Conservation (phyloP, 2,329 filamentous ascomycete genomes). For the Geosmithia putterillii region DNA sequence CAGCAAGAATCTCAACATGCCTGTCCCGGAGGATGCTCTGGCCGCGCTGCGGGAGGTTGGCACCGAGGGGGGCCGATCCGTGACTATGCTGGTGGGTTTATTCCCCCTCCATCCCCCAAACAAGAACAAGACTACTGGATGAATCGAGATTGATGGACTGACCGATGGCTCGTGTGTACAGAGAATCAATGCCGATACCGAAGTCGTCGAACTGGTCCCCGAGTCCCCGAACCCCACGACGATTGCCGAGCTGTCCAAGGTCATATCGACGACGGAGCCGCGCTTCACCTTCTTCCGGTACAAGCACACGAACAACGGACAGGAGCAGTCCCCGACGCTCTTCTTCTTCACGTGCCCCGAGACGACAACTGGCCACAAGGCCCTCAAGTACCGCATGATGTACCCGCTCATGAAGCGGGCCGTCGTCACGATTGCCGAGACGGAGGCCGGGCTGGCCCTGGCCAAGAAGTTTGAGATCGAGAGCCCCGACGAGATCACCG, state of each 20-base stretch:
- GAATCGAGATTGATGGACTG: conserved; percentile 2
- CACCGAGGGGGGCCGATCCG: conserved; percentile 30
- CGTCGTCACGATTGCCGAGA: conserved; percentile 53
- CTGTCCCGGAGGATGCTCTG: conserved; percentile 49
- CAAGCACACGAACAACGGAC: conserved; percentile 40
- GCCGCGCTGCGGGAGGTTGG: conserved; percentile 49
- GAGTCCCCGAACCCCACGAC: conserved; percentile 37
- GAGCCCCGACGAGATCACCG: conserved; percentile 58
- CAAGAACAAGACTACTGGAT: not conserved
- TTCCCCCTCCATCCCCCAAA: not conserved
- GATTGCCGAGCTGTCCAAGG: conserved; percentile 42
- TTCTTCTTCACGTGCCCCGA: conserved; percentile 74
- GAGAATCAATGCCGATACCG: conserved; percentile 61
- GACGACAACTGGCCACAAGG: conserved; percentile 46
- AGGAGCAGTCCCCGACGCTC: conserved; percentile 46
- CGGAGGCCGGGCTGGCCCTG: conserved; percentile 51
- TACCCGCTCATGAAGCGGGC: conserved; percentile 62
- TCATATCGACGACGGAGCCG: conserved; percentile 57
- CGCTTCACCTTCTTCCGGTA: conserved; percentile 70
- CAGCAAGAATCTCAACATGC: conserved; percentile 44
- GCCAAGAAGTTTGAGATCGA: conserved; percentile 61
- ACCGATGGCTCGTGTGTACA: conserved; percentile 14
- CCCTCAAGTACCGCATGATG: conserved; percentile 75
- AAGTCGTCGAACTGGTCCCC: conserved; percentile 55
- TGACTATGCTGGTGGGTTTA: conserved; percentile 54